Base-by-base conservation (phyloP, 2,329 filamentous ascomycete genomes). In the Chalara sp. region DNA sequence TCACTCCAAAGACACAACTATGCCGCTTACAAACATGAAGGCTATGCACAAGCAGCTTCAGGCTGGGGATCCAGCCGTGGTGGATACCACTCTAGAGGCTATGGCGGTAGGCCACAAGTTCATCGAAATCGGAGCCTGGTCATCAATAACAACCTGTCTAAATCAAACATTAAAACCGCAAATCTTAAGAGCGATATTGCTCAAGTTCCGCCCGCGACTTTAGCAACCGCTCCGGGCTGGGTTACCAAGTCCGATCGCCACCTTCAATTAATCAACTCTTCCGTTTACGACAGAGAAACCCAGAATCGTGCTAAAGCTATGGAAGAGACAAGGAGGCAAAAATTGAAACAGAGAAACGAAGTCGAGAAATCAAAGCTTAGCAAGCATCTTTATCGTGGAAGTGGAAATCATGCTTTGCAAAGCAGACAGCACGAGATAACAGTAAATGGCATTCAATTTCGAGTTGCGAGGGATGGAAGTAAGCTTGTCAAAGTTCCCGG, bases 231-330 rank as follows among this genome's bases (percentile, higher is more conserved):
- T 49, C 67, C 67, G 50, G 69, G 80, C 3, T 92, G 86, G 81
- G 79, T 93, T 41, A 79, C 83, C 5, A 87, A 84, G 64, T 84
- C 76, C 46, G 87, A 87, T 65, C 84, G 86, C 46, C 87, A 91
- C 64, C 79, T 87, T 64, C 88, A 95, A 66, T 72, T 95, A 40
- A 93, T 95, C 68, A 95, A 92, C 64, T 80, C 84, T 21, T 80
- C 81, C 12, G 79, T 92, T 1, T 93, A 86, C 65, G 83, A 90
- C 56, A 85, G 88, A 65, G 83, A 89, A 53, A 75, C 78, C 8
- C 80, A 87, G 63, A 78, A 79, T 32, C 80, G 87, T 43, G 72
- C 79, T 7, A 84, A 81, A 62, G 86, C 85, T 8, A 86, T 91
- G 42, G 85, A 89, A 57, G 79, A 87, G 60, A 87, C 82, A 2